Percentiles rank a stretch among this genome's conserved stretches.
These are phyloP conservation scores for Alternaria panax DNA, from an alignment of 2,329 filamentous ascomycete genomes.

Conservation along the genomic window DNA sequence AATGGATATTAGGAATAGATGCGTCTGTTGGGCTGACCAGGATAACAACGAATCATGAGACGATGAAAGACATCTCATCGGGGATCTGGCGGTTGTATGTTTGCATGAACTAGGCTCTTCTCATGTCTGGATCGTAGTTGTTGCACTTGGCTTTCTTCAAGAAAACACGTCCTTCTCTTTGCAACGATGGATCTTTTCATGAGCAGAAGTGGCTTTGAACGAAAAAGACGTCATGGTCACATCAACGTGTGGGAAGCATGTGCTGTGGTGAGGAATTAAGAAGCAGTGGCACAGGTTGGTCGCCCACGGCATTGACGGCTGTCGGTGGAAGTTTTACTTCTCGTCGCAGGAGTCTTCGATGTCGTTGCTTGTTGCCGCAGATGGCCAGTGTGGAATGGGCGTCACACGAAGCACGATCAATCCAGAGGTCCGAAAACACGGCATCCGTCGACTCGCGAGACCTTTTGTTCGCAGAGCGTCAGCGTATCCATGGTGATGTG, in stretches of 20 bases:
- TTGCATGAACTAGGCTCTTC: background rate
- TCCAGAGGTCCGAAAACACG: background rate
- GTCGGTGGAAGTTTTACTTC: background rate
- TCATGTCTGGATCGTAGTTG: background rate
- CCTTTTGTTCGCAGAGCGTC: background rate
- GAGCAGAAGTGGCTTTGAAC: background rate
- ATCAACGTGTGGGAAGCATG: background rate
- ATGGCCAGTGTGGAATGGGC: background rate
- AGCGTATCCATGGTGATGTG: background rate
- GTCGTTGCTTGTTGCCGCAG: slow-evolving; percentile 1
- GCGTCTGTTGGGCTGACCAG: background rate
- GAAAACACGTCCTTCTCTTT: background rate
- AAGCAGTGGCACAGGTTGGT: background rate
- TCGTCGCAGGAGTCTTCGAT: background rate
- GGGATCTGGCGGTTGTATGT: background rate
- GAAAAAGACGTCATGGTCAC: background rate
- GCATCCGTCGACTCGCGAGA: background rate
- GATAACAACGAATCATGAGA: background rate
- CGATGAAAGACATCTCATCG: background rate
- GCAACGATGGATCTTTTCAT: background rate
- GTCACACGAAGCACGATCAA: background rate
- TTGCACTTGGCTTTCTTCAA: background rate
- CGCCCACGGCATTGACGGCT: background rate
- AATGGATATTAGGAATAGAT: background rate
- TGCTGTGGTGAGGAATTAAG: background rate